phyloP scores from a whole-genome alignment of 1,284 basidiomycete genomes.

The Rhodofomes roseus region DNA sequence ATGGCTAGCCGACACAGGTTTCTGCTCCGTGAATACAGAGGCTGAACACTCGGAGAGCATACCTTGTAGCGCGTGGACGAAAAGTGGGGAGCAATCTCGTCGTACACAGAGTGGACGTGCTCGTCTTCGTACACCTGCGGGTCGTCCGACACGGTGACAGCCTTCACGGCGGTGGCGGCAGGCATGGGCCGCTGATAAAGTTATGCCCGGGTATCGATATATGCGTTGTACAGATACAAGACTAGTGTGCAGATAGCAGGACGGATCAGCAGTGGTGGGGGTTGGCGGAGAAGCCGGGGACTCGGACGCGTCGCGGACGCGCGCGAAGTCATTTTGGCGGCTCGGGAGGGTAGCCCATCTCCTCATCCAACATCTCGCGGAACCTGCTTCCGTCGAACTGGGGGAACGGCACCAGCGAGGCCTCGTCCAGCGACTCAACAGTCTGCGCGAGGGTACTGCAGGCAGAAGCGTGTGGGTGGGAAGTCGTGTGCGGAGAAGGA shows the following conservation, averaged over 20 bases:
- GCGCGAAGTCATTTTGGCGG: conserved; percentile 11
- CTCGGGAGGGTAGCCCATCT: conserved; percentile 56
- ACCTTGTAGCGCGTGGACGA: conserved; percentile 94
- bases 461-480: conserved; percentile 14
- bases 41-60: background rate
- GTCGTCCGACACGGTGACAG: conserved; percentile 38
- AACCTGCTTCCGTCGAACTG: conserved; percentile 63
- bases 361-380: conserved; percentile 62
- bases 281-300: background rate
- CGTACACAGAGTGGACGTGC: conserved; percentile 86
- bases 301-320: conserved; percentile 4
- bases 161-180: conserved; percentile 38
- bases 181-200: conserved; percentile 1
- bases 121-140: conserved; percentile 62
- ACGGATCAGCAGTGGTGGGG: conserved; percentile 5
- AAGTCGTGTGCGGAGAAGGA: background rate
- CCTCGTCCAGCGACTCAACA: conserved; percentile 46
- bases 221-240: conserved; percentile 9
- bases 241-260: conserved; percentile 1
- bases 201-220: background rate
- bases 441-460: conserved; percentile 50
- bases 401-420: conserved; percentile 55
- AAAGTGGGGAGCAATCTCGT: conserved; percentile 90
- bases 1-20: conserved; percentile 59
- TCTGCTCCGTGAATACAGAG: background rate